Percentiles rank a stretch among this genome's conserved stretches.
Conservation (phyloP, 257 asterid species). For the Solanum verrucosum region DNA sequence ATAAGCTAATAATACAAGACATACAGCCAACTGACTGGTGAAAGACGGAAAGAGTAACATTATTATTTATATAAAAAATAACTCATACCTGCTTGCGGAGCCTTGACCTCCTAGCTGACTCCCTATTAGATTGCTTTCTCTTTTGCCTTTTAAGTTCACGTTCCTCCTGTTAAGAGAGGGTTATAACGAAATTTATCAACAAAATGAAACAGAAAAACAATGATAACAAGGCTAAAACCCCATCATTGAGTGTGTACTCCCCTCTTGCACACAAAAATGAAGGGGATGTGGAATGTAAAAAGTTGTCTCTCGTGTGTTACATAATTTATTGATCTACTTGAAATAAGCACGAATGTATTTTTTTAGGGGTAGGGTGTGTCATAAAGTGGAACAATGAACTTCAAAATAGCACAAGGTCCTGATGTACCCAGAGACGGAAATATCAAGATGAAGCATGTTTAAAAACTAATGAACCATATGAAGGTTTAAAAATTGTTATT, state of each 20-base stretch:
- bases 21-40: background rate
- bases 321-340: background rate
- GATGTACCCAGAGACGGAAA: background rate
- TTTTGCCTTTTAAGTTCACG: constrained; percentile 90
- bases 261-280: background rate
- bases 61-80: background rate
- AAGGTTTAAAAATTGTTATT: background rate
- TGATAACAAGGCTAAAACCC: background rate
- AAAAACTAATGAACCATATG: background rate
- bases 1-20: background rate
- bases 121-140: constrained; percentile 94
- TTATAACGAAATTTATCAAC: background rate
- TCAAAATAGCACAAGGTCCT: background rate
- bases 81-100: constrained; percentile 79
- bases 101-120: constrained; percentile 98
- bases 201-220: background rate
- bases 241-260: background rate
- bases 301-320: background rate
- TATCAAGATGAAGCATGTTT: background rate
- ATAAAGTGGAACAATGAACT: background rate
- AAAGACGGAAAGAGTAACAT: background rate
- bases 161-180: constrained; percentile 52
- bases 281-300: background rate
- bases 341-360: background rate
- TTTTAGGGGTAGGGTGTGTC: background rate